Evolutionary conservation across 345 rosid genomes (phyloP), one percentile per base, ranked within the genome.

Genomic region (Orychophragmus violaceus): DNA sequence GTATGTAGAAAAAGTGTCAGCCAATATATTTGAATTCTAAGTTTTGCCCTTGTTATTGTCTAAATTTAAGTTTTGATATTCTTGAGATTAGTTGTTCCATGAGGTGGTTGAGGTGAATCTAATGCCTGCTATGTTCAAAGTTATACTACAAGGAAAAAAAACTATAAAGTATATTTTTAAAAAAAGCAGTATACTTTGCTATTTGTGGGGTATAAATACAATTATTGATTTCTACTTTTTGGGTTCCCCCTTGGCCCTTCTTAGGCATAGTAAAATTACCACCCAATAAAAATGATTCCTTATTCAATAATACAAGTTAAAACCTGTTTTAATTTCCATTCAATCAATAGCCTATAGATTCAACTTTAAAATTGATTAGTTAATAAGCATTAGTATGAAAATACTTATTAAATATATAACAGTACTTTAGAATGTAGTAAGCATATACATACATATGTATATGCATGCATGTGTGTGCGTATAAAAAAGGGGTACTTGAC

Each of bases 141-240:
- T 59, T 66, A 33, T 16, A 39, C 44, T 50, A 73, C 62, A 59
- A 51, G 33, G n/a, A 59, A 25, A 36, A 61, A 33, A 70, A 59
- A 50, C 25, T 41, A 52, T 22, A 42, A 42, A 70, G 68, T 70
- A 48, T 61, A 49, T 70, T 2, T 69, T 1, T 1, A 41, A n/a
- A 57, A 5, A 70, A 64, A 64, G 68, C 30, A 50, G 55, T 48
- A 58, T 50, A 72, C 71, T 72, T 65, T 72, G 66, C 76, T 64
- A 72, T 59, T 50, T 58, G 76, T 72, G 66, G 76, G 76, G 76
- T 72, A 65, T 72, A 72, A 49, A 50, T 50, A 58, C 65, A 72
- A 72, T 72, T 72, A 72, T 50, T 72, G 76, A 51, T 39, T 48
- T 71, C 70, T 71, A 56, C 76, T 64, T 64, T 71, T 48, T 33